Base-by-base conservation (phyloP, 139 green algal species). In the Coelastrella sp. region DNA sequence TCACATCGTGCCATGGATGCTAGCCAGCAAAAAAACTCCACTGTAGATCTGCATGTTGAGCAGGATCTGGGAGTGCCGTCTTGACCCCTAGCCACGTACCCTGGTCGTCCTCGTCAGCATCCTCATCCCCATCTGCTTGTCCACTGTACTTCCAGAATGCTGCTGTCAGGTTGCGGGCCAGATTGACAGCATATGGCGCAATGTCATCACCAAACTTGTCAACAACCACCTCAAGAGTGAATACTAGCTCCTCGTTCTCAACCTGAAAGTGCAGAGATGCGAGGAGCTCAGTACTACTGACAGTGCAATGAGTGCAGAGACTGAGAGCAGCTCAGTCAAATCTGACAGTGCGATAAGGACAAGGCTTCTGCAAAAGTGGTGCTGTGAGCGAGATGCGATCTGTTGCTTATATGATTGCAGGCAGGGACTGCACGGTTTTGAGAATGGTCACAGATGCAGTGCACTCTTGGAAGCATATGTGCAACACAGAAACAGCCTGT, bases 201-300 rank as follows among this genome's bases (percentile, higher is more conserved):
- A 99, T 99, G 65, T 97, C 96, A 68, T 97, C 95, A 16, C 94
- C 96, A 92, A 99, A 98, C 92, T 98, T 98, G 73, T 99, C 98
- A 59, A 99, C 97, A 73, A 99, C 94, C 2, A 95, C 95, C 93
- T 99, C 98, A 83, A 99, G 93, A 7, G 97, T 98, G 90, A 96
- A 96, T 68, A 99, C 97, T 57, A 99, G 91, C 84, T 99, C 97
- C 92, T 99, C 97, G 77, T 95, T 97, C 80, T 99, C 97, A 8
- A 98, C 93, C 95, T 98, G 61, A 56, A 57, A 73, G 47, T 47
- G 32, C 32, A 47, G 0, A 47, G 1, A 47, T 47, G 32, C 0
- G 32, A 47, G 32, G 32, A 1, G 0, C 32, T 47, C 32, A 47
- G 32, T 1, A 1, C 0, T 47, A 47, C 32, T 0, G 32, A 47